Evolutionary conservation across 2,329 filamentous ascomycete species (phyloP), one percentile per base, ranked within the genome.

Genomic region (Drechslerella stenobrocha): DNA sequence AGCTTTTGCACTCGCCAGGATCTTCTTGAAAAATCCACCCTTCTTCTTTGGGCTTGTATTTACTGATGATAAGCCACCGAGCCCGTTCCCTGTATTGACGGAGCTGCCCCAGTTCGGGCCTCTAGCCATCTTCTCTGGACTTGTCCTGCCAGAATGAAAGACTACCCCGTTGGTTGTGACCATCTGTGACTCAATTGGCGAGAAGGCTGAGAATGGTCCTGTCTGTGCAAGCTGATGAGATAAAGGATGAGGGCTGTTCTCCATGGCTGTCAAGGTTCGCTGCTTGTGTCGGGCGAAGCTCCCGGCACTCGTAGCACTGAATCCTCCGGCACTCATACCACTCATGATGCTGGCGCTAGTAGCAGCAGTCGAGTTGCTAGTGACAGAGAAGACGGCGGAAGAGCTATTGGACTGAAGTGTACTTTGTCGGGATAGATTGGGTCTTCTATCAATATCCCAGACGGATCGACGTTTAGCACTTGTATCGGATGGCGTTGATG

Each of bases 221-320:
- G 63, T n/a, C 20, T 60, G 55, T 40, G 40, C 26, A 13, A 66
- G 18, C 22, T 66, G 60, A 26, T 65, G 35, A 5, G 63, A 67
- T 6, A 67, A 18, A 5, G 63, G 63, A 34, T 67, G 63, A 8
- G 55, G 55, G 45, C 77, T 74, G 13, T 77, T 76, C 13, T 83
- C 84, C 22, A 82, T 81, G 58, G 82, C 80, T 37, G 83, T 85
- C 71, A 88, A 77, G 2, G 84, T 84, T 73, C 86, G 89, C 70
- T 81, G 77, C 74, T 86, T 87, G 74, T 88, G 88, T 69, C 91
- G 84, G 26, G 90, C 91, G 70, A 95, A 84, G 77, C 92, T 97
- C 55, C 91, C 93, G 13, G 93, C 93, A 77, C 93, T 97, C 13
- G 93, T 97, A 51, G 90, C 89, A 76, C 92, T 97, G 77, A 96